These are phyloP conservation scores for Sambucus nigra DNA, from an alignment of 129 eudicot genomes.

Conservation along the genomic window DNA sequence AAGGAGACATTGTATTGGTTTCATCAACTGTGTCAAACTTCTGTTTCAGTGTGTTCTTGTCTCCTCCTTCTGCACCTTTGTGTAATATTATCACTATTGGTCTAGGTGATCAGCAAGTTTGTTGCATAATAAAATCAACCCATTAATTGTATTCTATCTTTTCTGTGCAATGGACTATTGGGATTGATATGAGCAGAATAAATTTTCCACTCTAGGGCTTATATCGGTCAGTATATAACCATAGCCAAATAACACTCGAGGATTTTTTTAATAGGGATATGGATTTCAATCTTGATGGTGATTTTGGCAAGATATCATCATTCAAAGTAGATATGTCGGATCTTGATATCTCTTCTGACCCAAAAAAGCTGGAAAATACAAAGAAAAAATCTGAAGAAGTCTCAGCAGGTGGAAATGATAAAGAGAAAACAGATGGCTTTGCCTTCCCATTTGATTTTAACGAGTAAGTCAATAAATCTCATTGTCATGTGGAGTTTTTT, in stretches of 20 bases:
- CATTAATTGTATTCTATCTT: too few species aligned
- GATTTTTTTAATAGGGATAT: constrained; percentile 49
- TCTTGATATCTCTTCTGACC: constrained; percentile 64
- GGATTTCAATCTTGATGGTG: constrained; percentile 78
- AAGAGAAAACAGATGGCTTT: constrained; percentile 42
- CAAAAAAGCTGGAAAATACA: constrained; percentile 43
- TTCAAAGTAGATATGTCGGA: constrained; percentile 73
- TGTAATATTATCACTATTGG: too few species aligned
- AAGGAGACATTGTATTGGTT: neutral
- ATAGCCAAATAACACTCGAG: constrained; percentile 1
- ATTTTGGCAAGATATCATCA: constrained; percentile 59
- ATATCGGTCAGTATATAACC: neutral
- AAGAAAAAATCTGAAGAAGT: constrained; percentile 42
- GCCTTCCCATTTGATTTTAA: constrained; percentile 65
- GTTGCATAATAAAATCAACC: neutral
- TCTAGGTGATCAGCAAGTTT: neutral
- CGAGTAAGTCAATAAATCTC: constrained; percentile 27
- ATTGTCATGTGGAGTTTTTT: constrained; percentile 1
- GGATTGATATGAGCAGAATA: neutral
- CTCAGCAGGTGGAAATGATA: constrained; percentile 33
- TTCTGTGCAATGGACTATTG: neutral
- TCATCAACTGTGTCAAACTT: neutral
- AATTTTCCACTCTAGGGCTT: neutral
- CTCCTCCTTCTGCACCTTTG: neutral
- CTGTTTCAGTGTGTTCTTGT: neutral